These are phyloP conservation scores for Eucalyptus erythrocorys DNA, from an alignment of 345 rosid species.

Conservation along the genomic window DNA sequence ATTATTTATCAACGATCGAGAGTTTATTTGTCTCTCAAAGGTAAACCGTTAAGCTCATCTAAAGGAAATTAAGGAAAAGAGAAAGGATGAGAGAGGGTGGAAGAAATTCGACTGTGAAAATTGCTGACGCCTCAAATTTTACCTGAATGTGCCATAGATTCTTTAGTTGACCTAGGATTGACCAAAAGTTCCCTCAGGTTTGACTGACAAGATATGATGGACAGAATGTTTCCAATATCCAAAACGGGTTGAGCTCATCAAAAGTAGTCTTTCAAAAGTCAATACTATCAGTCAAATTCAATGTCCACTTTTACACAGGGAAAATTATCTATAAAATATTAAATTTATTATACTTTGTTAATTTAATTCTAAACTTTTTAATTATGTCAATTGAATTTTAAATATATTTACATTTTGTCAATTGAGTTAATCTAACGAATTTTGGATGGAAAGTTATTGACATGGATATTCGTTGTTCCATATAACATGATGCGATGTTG, in stretches of 20 bases:
- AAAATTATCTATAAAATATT: not conserved
- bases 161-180: not conserved
- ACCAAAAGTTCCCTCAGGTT: not conserved
- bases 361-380: fast-evolving
- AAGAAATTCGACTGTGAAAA: not conserved
- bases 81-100: not conserved
- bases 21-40: not conserved
- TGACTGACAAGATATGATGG: not conserved
- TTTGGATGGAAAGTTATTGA: too few species aligned
- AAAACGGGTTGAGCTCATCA: not conserved
- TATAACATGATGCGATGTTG: fast-evolving
- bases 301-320: fast-evolving
- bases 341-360: fast-evolving
- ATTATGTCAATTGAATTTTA: fast-evolving
- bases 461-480: fast-evolving
- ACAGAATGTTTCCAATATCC: not conserved
- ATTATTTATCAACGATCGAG: not conserved
- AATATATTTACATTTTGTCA: fast-evolving
- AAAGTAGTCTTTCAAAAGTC: not conserved
- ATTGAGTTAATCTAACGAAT: too few species aligned
- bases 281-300: not conserved
- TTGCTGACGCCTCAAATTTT: not conserved
- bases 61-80: not conserved
- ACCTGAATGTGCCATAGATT: not conserved
- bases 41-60: not conserved